These are phyloP conservation scores for Osmanthus fragrans DNA, from an alignment of 257 asterid species.

Conservation along the genomic window DNA sequence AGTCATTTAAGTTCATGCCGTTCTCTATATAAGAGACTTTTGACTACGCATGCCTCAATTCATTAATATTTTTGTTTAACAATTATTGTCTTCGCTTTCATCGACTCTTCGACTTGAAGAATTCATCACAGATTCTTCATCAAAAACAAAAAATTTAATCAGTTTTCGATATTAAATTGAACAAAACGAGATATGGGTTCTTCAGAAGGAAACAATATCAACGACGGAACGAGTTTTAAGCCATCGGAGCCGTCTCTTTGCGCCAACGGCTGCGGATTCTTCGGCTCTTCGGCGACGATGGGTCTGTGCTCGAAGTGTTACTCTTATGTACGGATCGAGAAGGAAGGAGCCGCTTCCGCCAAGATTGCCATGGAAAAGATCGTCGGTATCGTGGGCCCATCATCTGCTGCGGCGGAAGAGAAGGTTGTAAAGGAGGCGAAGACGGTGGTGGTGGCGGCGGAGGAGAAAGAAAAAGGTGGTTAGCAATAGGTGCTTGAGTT, in stretches of 20 bases:
- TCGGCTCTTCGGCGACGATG: constrained; percentile 45
- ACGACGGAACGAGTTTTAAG: constrained; percentile 36
- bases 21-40: background rate
- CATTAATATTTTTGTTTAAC: background rate
- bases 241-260: constrained; percentile 40
- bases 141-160: background rate
- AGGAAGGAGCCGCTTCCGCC: constrained; percentile 34
- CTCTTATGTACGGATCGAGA: constrained; percentile 31
- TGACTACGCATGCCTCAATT: background rate
- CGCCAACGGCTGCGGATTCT: constrained; percentile 51
- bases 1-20: background rate
- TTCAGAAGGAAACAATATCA: constrained; percentile 39
- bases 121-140: background rate
- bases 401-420: constrained; percentile 1
- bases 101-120: background rate
- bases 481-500: constrained; percentile 37
- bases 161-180: no score
- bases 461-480: background rate
- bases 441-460: background rate
- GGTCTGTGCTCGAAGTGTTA: constrained; percentile 48
- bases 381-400: background rate
- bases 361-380: constrained; percentile 39
- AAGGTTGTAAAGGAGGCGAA: background rate
- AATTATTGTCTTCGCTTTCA: background rate
- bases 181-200: constrained; percentile 32